Percentiles rank a stretch among this genome's conserved stretches.
phyloP scores from a whole-genome alignment of 257 asterid species.

The Jacaranda copaia region DNA sequence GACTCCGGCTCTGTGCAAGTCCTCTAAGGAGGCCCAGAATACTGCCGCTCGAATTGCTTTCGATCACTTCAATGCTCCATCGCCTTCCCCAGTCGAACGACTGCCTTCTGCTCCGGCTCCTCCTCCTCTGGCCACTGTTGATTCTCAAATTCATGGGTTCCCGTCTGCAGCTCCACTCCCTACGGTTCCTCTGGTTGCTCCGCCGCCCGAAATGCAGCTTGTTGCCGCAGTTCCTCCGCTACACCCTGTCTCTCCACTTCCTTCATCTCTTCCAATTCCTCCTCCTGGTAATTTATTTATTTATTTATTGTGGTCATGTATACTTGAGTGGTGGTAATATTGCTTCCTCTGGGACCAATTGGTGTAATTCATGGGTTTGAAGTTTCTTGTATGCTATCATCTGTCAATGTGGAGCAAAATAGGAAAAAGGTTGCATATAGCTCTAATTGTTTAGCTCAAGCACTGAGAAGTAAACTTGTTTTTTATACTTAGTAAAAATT shows the following conservation, averaged over 20 bases:
- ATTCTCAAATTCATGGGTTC: background rate
- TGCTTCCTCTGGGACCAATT: background rate
- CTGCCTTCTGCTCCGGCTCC: background rate
- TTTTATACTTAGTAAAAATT: background rate
- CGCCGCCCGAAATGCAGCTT: slow-evolving; percentile 21
- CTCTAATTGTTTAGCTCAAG: slow-evolving; percentile 10
- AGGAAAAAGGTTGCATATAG: background rate
- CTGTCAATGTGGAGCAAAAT: background rate
- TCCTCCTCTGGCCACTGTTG: background rate
- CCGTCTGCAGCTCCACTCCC: background rate
- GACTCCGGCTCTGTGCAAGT: slow-evolving; percentile 50
- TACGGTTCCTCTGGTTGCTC: background rate
- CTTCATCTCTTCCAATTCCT: slow-evolving; percentile 48
- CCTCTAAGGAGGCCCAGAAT: slow-evolving; percentile 72
- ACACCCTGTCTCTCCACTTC: slow-evolving; percentile 44
- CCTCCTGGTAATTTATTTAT: slow-evolving; percentile 34
- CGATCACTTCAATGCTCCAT: slow-evolving; percentile 37
- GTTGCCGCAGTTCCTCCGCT: background rate
- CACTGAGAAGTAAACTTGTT: background rate
- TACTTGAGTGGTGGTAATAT: background rate
- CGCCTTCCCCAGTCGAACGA: background rate
- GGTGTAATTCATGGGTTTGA: slow-evolving; percentile 1
- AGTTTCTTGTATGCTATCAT: background rate
- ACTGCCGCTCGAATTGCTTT: slow-evolving; percentile 59
- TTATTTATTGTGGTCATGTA: background rate